phyloP scores from a whole-genome alignment of 2,329 filamentous ascomycete genomes.

The Aspergillus nomiae region DNA sequence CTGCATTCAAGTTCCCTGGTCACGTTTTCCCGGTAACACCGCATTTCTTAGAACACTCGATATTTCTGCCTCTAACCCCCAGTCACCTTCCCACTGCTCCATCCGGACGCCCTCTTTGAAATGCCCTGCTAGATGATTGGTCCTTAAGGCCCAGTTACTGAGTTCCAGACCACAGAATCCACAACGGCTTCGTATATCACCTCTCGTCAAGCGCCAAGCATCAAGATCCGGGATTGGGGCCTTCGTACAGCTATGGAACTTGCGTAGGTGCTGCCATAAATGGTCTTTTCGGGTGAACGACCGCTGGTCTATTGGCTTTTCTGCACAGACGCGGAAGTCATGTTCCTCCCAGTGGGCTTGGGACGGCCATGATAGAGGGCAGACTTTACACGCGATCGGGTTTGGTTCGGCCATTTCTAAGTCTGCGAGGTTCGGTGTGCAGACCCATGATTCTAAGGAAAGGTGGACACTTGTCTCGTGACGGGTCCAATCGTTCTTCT shows the following conservation, averaged over 20 bases:
- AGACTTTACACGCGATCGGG: conserved; percentile 49
- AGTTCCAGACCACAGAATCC: conserved; percentile 55
- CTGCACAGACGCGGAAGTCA: conserved; percentile 55
- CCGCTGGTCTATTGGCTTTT: conserved; percentile 51
- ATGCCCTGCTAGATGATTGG: conserved; percentile 57
- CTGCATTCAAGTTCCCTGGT: background rate
- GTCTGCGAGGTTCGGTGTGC: conserved; percentile 25
- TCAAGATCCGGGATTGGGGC: conserved; percentile 54
- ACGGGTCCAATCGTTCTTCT: conserved; percentile 54
- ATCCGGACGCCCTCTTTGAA: conserved; percentile 57
- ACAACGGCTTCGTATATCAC: conserved; percentile 56
- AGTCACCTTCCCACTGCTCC: conserved; percentile 58
- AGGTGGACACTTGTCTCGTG: conserved; percentile 56
- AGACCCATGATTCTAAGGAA: conserved; percentile 47
- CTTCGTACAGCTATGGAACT: conserved; percentile 56
- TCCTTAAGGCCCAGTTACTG: conserved; percentile 53
- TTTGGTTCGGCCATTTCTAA: conserved; percentile 12
- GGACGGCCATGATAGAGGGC: conserved; percentile 46
- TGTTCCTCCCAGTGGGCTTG: conserved; percentile 53
- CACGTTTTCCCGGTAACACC: background rate
- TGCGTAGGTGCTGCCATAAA: conserved; percentile 58
- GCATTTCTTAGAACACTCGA: conserved; percentile 14
- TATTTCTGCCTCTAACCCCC: conserved; percentile 47
- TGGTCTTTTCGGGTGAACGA: conserved; percentile 62
- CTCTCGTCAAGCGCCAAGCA: conserved; percentile 55